Evolutionary conservation across 1,284 basidiomycete species (phyloP).

Genomic region (Lentinus polychrous): DNA sequence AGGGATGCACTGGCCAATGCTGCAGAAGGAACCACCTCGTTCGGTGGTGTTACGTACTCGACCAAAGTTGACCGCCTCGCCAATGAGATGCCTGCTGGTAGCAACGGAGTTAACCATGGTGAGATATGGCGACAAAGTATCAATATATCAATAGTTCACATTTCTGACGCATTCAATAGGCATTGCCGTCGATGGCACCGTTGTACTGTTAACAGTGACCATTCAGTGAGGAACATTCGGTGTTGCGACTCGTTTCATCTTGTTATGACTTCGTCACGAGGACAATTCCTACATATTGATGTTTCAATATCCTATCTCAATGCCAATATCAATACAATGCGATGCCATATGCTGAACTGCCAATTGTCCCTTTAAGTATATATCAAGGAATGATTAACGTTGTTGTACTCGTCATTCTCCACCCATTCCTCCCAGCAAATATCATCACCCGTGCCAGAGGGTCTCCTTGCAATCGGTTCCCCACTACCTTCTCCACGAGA

Average conservation of each 20-base stretch:
- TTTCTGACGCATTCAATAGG: slow-evolving; percentile 20
- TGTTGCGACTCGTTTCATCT: too few species aligned
- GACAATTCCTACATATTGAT: too few species aligned
- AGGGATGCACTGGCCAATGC: slow-evolving; percentile 38
- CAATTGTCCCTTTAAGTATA: not conserved
- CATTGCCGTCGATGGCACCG: slow-evolving; percentile 42
- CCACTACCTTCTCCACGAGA: too few species aligned
- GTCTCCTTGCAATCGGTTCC: too few species aligned
- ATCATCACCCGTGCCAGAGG: slow-evolving; percentile 16
- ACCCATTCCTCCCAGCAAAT: slow-evolving; percentile 26
- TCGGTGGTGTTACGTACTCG: slow-evolving; percentile 39
- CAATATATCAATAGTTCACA: not conserved
- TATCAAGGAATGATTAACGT: too few species aligned
- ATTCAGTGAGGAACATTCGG: slow-evolving; percentile 20
- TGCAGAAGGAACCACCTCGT: slow-evolving; percentile 37
- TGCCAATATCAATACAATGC: too few species aligned
- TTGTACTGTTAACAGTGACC: slow-evolving; percentile 38
- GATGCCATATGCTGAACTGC: not conserved
- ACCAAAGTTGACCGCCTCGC: slow-evolving; percentile 41
- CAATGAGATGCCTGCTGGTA: slow-evolving; percentile 45
- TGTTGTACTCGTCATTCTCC: slow-evolving; percentile 13
- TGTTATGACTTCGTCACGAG: not conserved
- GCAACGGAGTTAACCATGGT: slow-evolving; percentile 42
- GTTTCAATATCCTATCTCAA: too few species aligned
- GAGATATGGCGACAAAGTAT: not conserved